Evolutionary conservation across 2,329 filamentous ascomycete species (phyloP).

Genomic region (Biscogniauxia marginata): DNA sequence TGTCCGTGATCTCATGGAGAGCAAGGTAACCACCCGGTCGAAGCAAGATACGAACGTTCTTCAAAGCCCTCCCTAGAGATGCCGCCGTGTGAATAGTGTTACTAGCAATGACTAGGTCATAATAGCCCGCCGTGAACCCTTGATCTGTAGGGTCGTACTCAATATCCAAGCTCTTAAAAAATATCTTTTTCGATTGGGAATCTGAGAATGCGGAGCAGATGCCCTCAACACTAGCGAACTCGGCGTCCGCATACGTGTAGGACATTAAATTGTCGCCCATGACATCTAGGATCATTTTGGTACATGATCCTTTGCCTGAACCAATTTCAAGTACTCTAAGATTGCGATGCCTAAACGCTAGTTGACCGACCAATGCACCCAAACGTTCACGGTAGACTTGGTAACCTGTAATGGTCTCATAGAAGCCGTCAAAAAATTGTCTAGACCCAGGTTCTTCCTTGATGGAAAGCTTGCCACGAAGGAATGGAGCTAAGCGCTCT

Average conservation of each 20-base stretch:
- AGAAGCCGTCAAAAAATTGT: slow-evolving; percentile 23
- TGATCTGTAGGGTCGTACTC: slow-evolving; percentile 28
- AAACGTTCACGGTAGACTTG: slow-evolving; percentile 25
- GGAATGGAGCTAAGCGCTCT: slow-evolving; percentile 31
- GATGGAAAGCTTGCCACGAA: slow-evolving; percentile 30
- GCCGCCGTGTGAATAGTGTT: slow-evolving; percentile 29
- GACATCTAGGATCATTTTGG: neutral
- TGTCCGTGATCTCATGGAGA: slow-evolving; percentile 2
- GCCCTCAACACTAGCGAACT: slow-evolving; percentile 4
- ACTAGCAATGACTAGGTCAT: slow-evolving; percentile 32
- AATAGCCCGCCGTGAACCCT: slow-evolving; percentile 23
- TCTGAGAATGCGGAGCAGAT: neutral
- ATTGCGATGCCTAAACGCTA: slow-evolving; percentile 30
- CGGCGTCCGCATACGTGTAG: slow-evolving; percentile 16
- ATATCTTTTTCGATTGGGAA: slow-evolving; percentile 21
- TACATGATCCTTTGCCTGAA: slow-evolving; percentile 13
- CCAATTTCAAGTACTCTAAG: slow-evolving; percentile 36
- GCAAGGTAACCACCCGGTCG: slow-evolving; percentile 37
- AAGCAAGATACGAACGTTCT: slow-evolving; percentile 28
- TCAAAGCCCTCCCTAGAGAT: slow-evolving; percentile 19
- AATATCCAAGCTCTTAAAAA: slow-evolving; percentile 31
- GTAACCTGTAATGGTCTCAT: slow-evolving; percentile 31
- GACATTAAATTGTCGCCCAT: slow-evolving; percentile 3
- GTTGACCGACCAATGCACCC: slow-evolving; percentile 28
- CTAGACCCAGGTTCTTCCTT: slow-evolving; percentile 22